Evolutionary conservation across 2,329 filamentous ascomycete species (phyloP).

Genomic region (Fusarium abutilonis): DNA sequence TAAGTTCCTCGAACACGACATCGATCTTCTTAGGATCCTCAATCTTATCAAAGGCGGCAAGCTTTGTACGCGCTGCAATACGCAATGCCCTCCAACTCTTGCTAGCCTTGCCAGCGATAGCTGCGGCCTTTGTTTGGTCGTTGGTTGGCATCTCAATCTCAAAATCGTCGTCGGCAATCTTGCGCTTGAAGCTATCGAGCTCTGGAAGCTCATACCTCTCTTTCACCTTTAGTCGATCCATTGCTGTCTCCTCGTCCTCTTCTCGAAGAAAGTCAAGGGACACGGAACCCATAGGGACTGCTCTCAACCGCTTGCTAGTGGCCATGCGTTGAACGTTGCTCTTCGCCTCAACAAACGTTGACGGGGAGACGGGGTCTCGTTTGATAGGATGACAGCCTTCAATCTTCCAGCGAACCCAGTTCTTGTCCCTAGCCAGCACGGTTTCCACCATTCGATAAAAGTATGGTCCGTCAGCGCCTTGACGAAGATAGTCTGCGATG

Average conservation of each 20-base stretch:
- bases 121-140: conserved; percentile 64
- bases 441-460: conserved; percentile 98
- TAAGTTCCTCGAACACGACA: conserved; percentile 63
- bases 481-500: conserved; percentile 85
- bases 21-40: conserved; percentile 80
- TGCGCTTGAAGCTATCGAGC: conserved; percentile 74
- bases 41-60: conserved; percentile 85
- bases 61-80: conserved; percentile 76
- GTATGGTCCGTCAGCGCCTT: conserved; percentile 85
- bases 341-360: conserved; percentile 76
- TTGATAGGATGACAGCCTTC: conserved; percentile 92
- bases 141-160: conserved; percentile 84
- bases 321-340: conserved; percentile 71
- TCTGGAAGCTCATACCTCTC: conserved; percentile 74
- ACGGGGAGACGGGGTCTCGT: conserved; percentile 73
- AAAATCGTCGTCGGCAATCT: conserved; percentile 82
- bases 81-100: conserved; percentile 91
- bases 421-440: conserved; percentile 93
- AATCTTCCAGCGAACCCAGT: conserved; percentile 99
- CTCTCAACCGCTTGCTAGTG: conserved; percentile 74
- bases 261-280: conserved; percentile 82
- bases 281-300: conserved; percentile 75
- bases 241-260: conserved; percentile 64
- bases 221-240: conserved; percentile 75
- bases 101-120: conserved; percentile 79